Evolutionary conservation across 75 land plant species (phyloP).

Genomic region (Pseudotsuga menziesii): DNA sequence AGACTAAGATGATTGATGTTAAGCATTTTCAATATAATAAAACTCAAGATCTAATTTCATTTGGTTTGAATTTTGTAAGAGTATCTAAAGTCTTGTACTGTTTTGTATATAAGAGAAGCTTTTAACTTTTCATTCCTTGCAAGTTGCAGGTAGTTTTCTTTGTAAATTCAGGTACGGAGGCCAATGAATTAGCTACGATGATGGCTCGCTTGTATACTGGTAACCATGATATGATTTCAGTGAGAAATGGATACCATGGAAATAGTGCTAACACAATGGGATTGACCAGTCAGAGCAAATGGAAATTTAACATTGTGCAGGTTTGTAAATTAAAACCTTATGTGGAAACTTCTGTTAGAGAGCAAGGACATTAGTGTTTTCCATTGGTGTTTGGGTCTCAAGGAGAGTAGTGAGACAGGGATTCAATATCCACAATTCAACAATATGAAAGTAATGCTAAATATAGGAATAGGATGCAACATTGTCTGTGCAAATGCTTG

Average conservation of each 20-base stretch:
- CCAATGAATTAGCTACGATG: slow-evolving; percentile 94
- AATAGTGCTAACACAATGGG: slow-evolving; percentile 91
- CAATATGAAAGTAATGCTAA: not conserved
- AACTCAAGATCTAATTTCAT: not conserved
- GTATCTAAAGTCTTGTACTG: not conserved
- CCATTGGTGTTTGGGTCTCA: not conserved
- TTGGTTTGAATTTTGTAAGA: not conserved
- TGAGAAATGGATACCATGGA: slow-evolving; percentile 95
- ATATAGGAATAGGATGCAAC: not conserved
- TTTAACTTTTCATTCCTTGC: not conserved
- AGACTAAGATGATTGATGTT: not conserved
- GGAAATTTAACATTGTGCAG: slow-evolving; percentile 87
- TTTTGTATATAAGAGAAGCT: not conserved
- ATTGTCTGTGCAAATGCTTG: not conserved
- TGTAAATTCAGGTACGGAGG: slow-evolving; percentile 96
- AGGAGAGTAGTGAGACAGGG: not conserved
- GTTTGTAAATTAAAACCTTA: slow-evolving; percentile 22
- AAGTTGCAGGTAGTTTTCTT: slow-evolving; percentile 76
- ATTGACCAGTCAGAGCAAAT: slow-evolving; percentile 71
- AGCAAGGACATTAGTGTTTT: not conserved
- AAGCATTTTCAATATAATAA: not conserved
- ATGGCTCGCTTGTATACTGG: slow-evolving; percentile 90
- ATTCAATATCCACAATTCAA: not conserved
- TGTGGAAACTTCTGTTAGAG: not conserved
- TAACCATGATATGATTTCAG: slow-evolving; percentile 72